These are phyloP conservation scores for Paraleonurus japonicus DNA, from an alignment of 257 asterid species.

Conservation along the genomic window DNA sequence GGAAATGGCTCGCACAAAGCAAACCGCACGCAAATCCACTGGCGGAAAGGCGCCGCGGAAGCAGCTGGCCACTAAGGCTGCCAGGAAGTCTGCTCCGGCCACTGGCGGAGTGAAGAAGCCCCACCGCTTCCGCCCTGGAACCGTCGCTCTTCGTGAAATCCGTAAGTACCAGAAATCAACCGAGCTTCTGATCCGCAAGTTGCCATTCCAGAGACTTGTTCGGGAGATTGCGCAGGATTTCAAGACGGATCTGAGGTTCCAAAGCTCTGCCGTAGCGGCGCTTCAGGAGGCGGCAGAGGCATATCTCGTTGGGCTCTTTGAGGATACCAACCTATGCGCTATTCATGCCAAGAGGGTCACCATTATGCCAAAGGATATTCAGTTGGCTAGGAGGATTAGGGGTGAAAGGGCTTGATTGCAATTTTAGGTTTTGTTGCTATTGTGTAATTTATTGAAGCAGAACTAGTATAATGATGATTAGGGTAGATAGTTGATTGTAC, in stretches of 20 bases:
- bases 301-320: constrained; percentile 37
- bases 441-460: neutral
- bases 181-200: constrained; percentile 41
- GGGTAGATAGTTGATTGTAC: constrained; percentile 2
- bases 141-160: constrained; percentile 44
- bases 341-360: constrained; percentile 47
- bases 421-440: neutral
- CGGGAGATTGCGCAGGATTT: constrained; percentile 47
- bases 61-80: constrained; percentile 48
- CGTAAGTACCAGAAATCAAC: constrained; percentile 44
- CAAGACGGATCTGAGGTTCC: constrained; percentile 46
- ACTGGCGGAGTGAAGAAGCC: constrained; percentile 55
- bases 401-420: constrained; percentile 37
- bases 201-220: constrained; percentile 48
- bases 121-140: constrained; percentile 45
- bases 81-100: constrained; percentile 49
- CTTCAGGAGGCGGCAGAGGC: constrained; percentile 46
- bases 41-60: constrained; percentile 49
- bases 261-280: constrained; percentile 43
- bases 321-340: constrained; percentile 42
- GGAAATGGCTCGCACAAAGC: constrained; percentile 46
- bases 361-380: constrained; percentile 43
- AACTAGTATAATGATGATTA: neutral
- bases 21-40: constrained; percentile 44
- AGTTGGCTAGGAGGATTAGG: constrained; percentile 39